Conservation (phyloP, 2,329 filamentous ascomycete species). For the Venturia oleaginea region DNA sequence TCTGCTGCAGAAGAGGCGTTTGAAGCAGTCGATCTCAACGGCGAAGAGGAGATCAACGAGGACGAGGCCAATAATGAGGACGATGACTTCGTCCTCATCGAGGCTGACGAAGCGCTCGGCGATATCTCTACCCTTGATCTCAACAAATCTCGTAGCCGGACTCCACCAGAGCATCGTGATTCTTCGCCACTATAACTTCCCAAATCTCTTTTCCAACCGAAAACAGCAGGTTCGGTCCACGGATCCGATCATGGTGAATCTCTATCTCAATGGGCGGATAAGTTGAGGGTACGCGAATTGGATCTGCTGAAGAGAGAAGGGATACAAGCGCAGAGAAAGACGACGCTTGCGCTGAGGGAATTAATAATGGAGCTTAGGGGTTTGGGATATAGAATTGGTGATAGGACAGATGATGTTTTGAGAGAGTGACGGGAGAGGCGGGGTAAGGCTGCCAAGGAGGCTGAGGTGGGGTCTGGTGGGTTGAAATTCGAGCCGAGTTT, state of each 20-base stretch:
- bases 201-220: background rate
- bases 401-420: background rate
- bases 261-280: background rate
- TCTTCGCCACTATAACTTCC: background rate
- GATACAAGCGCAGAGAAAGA: background rate
- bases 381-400: background rate
- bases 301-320: background rate
- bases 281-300: background rate
- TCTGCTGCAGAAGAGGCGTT: background rate
- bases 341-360: background rate
- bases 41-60: background rate
- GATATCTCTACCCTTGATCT: background rate
- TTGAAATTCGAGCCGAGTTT: background rate
- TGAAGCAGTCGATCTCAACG: background rate
- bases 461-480: background rate
- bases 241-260: background rate
- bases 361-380: background rate
- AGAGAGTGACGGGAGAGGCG: background rate
- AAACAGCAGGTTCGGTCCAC: background rate
- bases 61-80: background rate
- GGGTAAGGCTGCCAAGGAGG: background rate
- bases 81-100: background rate
- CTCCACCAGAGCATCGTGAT: background rate
- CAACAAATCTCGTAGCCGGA: background rate
- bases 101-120: background rate